phyloP scores from a whole-genome alignment of 805 yeast genomes.

The Myxozyma kluyveri region DNA sequence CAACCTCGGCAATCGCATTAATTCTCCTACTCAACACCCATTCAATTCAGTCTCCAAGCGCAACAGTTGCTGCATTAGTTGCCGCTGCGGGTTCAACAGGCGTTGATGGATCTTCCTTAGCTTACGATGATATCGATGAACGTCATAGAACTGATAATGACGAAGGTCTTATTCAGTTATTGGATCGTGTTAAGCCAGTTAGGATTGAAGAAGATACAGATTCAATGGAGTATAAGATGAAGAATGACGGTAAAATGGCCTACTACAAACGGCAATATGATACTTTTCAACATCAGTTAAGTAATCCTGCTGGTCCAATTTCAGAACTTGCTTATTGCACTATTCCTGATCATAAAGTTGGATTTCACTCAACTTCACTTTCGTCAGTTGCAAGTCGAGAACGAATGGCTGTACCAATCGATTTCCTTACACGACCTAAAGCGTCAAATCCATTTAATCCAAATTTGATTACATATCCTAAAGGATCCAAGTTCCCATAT shows the following conservation, averaged over 20 bases:
- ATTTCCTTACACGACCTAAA: neutral
- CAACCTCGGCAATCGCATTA: too few relatives aligned
- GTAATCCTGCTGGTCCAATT: neutral
- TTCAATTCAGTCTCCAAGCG: too few relatives aligned
- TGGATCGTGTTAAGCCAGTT: too few relatives aligned
- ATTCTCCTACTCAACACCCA: too few relatives aligned
- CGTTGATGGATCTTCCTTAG: too few relatives aligned
- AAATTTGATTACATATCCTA: slow-evolving; percentile 20
- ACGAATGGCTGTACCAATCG: slow-evolving; percentile 9
- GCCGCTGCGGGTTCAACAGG: too few relatives aligned
- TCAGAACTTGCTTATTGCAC: slow-evolving; percentile 9
- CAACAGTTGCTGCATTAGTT: too few relatives aligned
- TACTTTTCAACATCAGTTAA: neutral
- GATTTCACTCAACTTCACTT: neutral
- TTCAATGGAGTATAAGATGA: neutral
- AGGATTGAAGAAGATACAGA: too few relatives aligned
- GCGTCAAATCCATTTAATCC: slow-evolving; percentile 10
- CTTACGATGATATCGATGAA: too few relatives aligned
- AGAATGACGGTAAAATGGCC: neutral
- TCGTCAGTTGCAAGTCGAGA: slow-evolving; percentile 2
- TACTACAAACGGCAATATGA: neutral
- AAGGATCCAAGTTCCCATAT: slow-evolving; percentile 7
- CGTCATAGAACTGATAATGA: too few relatives aligned
- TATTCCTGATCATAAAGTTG: neutral
- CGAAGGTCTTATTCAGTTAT: too few relatives aligned